Evolutionary conservation across 2,329 filamentous ascomycete genomes (phyloP).

Genomic region (Hypocreales sp.): DNA sequence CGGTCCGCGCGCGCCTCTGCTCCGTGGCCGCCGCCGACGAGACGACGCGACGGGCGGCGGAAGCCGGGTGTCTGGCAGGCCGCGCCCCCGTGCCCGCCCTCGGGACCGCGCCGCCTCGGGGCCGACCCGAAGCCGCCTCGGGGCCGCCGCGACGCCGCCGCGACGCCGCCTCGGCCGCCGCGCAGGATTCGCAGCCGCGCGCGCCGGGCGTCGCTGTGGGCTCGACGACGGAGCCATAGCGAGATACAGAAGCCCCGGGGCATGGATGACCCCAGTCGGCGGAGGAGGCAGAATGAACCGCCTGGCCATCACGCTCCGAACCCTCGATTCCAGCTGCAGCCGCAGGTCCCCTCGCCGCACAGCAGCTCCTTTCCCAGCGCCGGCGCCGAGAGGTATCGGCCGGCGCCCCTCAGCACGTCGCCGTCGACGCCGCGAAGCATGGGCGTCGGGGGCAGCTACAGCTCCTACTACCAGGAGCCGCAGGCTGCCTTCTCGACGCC

Average conservation of each 20-base stretch:
- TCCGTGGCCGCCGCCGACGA: too few species aligned
- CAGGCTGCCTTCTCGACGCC: constrained; percentile 34
- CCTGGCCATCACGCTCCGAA: constrained; percentile 45
- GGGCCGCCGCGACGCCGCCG: too few species aligned
- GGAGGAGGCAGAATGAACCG: constrained; percentile 61
- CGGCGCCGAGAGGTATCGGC: constrained; percentile 28
- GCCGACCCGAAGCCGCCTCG: too few species aligned
- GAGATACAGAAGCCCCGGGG: constrained; percentile 33
- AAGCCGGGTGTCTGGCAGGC: too few species aligned
- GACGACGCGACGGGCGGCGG: too few species aligned
- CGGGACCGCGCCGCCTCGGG: too few species aligned
- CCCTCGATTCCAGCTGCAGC: constrained; percentile 33
- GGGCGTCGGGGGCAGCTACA: constrained; percentile 41
- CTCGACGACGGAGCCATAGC: too few species aligned
- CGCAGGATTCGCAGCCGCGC: too few species aligned
- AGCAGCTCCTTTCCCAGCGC: constrained; percentile 17
- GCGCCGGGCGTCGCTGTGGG: too few species aligned
- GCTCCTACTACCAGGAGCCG: constrained; percentile 42
- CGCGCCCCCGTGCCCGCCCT: too few species aligned
- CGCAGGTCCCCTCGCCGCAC: constrained; percentile 33
- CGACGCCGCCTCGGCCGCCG: too few species aligned
- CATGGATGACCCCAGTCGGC: constrained; percentile 67
- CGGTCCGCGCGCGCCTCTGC: too few species aligned
- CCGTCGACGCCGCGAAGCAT: constrained; percentile 31
- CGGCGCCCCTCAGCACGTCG: constrained; percentile 32